A percentile compares a stretch with the other conserved stretches of the same genome.
Evolutionary conservation across 2,329 filamentous ascomycete genomes (phyloP).

Genomic region (Cladosporium halotolerans): DNA sequence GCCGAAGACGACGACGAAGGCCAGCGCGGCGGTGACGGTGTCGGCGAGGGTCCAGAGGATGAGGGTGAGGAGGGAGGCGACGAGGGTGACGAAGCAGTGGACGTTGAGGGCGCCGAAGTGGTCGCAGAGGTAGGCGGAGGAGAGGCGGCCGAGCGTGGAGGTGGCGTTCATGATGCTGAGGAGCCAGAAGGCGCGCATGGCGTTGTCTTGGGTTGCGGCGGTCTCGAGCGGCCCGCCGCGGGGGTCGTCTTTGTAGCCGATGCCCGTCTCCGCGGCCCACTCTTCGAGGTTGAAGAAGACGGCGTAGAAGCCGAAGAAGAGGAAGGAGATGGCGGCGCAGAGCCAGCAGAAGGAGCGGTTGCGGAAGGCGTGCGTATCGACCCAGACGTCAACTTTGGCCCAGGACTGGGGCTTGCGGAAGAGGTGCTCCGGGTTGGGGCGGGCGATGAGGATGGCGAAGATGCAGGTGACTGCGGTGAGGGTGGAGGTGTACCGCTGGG

Average conservation of each 20-base stretch:
- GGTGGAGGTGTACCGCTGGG: constrained; percentile 36
- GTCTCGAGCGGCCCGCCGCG: constrained; percentile 17
- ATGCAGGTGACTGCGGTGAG: constrained; percentile 37
- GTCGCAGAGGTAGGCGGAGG: constrained; percentile 41
- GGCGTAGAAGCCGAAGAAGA: constrained; percentile 48
- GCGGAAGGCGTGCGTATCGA: constrained; percentile 40
- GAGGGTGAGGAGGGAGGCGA: constrained; percentile 38
- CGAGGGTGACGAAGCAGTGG: constrained; percentile 37
- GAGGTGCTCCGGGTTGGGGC: constrained; percentile 38
- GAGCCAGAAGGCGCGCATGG: constrained; percentile 44
- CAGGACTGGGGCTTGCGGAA: constrained; percentile 36
- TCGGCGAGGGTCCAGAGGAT: constrained; percentile 39
- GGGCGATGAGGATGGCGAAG: constrained; percentile 37
- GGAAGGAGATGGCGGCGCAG: constrained; percentile 38
- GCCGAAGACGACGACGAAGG: constrained; percentile 45
- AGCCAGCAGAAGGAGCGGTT: constrained; percentile 41
- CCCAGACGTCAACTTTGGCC: constrained; percentile 29
- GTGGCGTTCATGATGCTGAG: constrained; percentile 46
- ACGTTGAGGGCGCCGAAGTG: constrained; percentile 41
- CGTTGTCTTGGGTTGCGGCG: constrained; percentile 20
- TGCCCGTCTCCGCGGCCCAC: constrained; percentile 41
- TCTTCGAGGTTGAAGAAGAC: constrained; percentile 50
- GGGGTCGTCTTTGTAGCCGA: constrained; percentile 32
- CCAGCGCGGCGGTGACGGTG: constrained; percentile 36
- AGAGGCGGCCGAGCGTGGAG: constrained; percentile 42